Conservation (phyloP, 1,284 basidiomycete species). For the Ceratobasidium sp. region DNA sequence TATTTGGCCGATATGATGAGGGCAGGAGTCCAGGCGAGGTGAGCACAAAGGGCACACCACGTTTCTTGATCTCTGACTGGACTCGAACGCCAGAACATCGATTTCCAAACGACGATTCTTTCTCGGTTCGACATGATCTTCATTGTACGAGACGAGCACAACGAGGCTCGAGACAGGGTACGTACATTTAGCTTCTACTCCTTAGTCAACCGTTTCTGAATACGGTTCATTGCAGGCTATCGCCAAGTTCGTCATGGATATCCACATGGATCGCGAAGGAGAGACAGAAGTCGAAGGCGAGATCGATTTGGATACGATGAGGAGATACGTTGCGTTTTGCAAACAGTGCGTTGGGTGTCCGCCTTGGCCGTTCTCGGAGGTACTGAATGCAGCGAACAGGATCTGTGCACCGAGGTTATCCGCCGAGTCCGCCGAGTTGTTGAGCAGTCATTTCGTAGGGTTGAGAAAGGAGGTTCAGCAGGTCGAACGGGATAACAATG, state of each 20-base stretch:
- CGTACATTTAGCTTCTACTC: slow-evolving; percentile 47
- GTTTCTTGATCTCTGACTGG: background rate
- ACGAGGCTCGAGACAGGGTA: slow-evolving; percentile 91
- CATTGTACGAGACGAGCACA: slow-evolving; percentile 98
- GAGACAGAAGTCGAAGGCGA: slow-evolving; percentile 84
- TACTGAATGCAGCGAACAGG: slow-evolving; percentile 56
- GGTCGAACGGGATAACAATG: slow-evolving; percentile 96
- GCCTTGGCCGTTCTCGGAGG: background rate
- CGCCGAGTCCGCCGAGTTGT: slow-evolving; percentile 93
- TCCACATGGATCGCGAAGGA: slow-evolving; percentile 92
- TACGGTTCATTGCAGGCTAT: slow-evolving; percentile 71
- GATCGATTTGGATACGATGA: slow-evolving; percentile 98
- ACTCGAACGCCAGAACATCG: slow-evolving; percentile 77
- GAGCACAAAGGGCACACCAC: too few species aligned
- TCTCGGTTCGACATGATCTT: slow-evolving; percentile 99
- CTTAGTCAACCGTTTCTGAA: background rate
- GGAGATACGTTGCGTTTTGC: slow-evolving; percentile 95
- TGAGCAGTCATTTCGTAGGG: slow-evolving; percentile 96
- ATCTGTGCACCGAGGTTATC: slow-evolving; percentile 97
- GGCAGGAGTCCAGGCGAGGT: slow-evolving; percentile 96
- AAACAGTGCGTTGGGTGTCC: slow-evolving; percentile 79
- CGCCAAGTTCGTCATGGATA: slow-evolving; percentile 98
- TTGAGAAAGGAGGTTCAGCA: slow-evolving; percentile 95
- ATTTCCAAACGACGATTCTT: slow-evolving; percentile 98
- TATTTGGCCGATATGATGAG: slow-evolving; percentile 98